A percentile compares a stretch with the other conserved stretches of the same genome.
Conservation (phyloP, 192 early-diverging fungal genomes). For the Backusella morwellensis region DNA sequence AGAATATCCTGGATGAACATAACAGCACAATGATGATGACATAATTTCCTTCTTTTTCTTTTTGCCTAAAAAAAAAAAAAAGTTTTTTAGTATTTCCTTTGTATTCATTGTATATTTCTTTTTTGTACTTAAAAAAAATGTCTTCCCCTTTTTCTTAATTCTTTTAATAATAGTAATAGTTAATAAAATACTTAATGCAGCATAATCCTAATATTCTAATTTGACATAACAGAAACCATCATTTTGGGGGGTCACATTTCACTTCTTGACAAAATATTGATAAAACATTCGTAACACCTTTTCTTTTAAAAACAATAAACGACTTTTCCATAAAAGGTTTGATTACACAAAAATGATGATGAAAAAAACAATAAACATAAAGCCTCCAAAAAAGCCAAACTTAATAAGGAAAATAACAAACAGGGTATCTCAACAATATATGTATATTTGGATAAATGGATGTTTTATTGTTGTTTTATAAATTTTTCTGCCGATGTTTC, state of each 20-base stretch:
- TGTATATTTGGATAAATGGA: neutral
- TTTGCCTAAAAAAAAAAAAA: neutral
- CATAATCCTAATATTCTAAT: neutral
- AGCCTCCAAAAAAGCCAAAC: neutral
- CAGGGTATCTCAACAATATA: neutral
- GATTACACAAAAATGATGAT: neutral
- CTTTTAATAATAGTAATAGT: neutral
- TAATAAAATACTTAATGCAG: neutral
- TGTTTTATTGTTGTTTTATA: neutral
- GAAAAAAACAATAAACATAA: neutral
- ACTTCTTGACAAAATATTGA: neutral
- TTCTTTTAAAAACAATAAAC: neutral
- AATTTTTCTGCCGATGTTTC: neutral
- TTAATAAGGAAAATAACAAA: neutral
- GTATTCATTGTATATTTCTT: neutral
- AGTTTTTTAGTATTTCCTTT: neutral
- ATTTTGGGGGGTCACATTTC: neutral
- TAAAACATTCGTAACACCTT: neutral
- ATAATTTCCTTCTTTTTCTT: neutral
- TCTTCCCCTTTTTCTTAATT: neutral
- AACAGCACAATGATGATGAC: neutral
- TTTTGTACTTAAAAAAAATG: neutral
- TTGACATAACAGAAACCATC: neutral
- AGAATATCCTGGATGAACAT: constrained; percentile 16
- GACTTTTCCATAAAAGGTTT: neutral